Base-by-base conservation (phyloP, 129 eudicot species). In the Escallonia herrerae region DNA sequence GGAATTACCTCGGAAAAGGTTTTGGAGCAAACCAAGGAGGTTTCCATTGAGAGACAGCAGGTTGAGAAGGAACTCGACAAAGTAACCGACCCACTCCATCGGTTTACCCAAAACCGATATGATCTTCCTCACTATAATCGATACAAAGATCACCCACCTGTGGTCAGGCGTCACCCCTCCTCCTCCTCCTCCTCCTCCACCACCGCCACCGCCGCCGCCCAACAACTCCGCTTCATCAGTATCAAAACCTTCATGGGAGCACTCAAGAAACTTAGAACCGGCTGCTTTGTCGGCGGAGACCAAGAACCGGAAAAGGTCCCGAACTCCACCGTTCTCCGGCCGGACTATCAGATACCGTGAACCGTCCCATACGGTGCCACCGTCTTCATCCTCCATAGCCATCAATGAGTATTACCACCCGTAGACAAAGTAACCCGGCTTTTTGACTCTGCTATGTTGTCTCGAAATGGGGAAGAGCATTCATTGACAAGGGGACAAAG, bases 141-240 rank as follows among this genome's bases (percentile, higher is more conserved):
- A 91, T 5, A 85, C 95, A 7, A 91, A 69, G 22, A 91, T 91
- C 13, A 91, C 87, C 95, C 90, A 81, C 69, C 96, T 81, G 8
- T 83, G 84, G 15, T 80, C 87, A 11, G 62, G 60, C 8, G 33
- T 22, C 33, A 22, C 33, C 33, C 33, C 33, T 22, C 57, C 65
- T 63, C n/a, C 76, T 6, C 49, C 68, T 0, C 14, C 33, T 22
- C 57, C 65, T 63, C n/a, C 76, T 6, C 49, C 68, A 0, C 14
- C 64, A 7, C 61, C 81, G 6, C 46, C 60, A 4, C 11, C 69
- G 11, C 53, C 52, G 5, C 45, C 77, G 2, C 38, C 56, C 37
- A 60, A 3, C 56, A 77, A 4, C 79, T 64, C 66, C 45, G 55
- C 74, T 3, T 59, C 57, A 44, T 59, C 9, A 38, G 49, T 43